Evolutionary conservation across 495 filamentous ascomycete species (phyloP).

Genomic region (Trichoderma reesei): DNA sequence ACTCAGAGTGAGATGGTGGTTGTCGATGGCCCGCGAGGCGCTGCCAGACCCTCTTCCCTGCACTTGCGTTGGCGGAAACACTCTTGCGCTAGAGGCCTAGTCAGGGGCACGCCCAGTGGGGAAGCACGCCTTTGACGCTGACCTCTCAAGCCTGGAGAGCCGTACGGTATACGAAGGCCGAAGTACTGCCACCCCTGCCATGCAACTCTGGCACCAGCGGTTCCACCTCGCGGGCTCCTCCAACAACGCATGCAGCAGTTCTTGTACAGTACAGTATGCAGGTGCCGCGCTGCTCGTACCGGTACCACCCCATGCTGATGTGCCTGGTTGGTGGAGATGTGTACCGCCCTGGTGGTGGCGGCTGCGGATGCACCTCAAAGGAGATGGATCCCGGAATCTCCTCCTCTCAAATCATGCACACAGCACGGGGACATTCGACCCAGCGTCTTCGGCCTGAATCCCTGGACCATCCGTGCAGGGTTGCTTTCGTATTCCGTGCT

Average conservation of each 20-base stretch:
- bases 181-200: background rate
- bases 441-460: background rate
- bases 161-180: background rate
- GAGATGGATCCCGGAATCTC: constrained; percentile 2
- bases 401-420: constrained; percentile 6
- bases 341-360: constrained; percentile 3
- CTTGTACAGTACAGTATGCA: background rate
- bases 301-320: background rate
- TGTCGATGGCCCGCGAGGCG: background rate
- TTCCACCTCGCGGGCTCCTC: background rate
- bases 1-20: background rate
- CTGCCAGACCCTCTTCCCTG: background rate
- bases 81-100: constrained; percentile 3
- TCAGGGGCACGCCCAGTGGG: background rate
- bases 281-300: background rate
- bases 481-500: constrained; percentile 5
- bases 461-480: constrained; percentile 5
- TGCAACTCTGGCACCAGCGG: background rate
- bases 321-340: too few species aligned
- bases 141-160: background rate
- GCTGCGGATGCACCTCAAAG: constrained; percentile 6
- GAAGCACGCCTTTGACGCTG: background rate
- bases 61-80: constrained; percentile 7
- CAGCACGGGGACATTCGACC: background rate
- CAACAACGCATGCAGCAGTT: background rate